Conservation (phyloP, 176 grass and related monocot genomes). For the Oryza nivara region DNA sequence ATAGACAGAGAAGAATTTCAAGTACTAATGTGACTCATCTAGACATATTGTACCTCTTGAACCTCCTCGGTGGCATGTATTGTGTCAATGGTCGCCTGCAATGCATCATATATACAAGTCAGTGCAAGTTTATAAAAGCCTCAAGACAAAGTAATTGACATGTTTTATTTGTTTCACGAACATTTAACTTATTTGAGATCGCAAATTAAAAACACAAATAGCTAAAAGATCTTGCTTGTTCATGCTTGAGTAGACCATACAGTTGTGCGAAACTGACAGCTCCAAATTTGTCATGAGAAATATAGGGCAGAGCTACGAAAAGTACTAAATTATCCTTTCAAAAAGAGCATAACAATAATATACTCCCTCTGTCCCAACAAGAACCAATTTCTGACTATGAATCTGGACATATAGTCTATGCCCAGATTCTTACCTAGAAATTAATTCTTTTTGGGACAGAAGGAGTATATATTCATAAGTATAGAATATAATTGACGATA, state of each 20-base stretch:
- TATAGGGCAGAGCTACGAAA: background rate
- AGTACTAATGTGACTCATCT: background rate
- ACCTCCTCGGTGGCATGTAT: slow-evolving; percentile 80
- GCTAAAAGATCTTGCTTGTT: slow-evolving; percentile 2
- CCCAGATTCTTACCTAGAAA: no score
- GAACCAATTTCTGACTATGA: no score
- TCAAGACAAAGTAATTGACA: background rate
- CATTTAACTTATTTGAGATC: background rate
- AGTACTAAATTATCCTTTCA: background rate
- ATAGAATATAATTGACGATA: slow-evolving; percentile 13
- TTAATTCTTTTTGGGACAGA: no score
- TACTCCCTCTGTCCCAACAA: no score
- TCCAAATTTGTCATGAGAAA: slow-evolving; percentile 1
- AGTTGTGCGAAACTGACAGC: background rate
- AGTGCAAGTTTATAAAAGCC: background rate
- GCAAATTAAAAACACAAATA: background rate
- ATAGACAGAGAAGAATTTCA: slow-evolving; percentile 31
- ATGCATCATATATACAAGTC: slow-evolving; percentile 33
- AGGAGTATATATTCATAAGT: background rate
- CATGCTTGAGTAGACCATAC: background rate
- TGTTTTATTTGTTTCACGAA: background rate
- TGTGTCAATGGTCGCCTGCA: slow-evolving; percentile 84
- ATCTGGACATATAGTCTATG: no score
- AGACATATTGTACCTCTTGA: slow-evolving; percentile 71
- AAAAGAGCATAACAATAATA: background rate